A percentile compares a stretch with the other conserved stretches of the same genome.
Evolutionary conservation across 129 eudicot genomes (phyloP).

Genomic region (Flaveria linearis): DNA sequence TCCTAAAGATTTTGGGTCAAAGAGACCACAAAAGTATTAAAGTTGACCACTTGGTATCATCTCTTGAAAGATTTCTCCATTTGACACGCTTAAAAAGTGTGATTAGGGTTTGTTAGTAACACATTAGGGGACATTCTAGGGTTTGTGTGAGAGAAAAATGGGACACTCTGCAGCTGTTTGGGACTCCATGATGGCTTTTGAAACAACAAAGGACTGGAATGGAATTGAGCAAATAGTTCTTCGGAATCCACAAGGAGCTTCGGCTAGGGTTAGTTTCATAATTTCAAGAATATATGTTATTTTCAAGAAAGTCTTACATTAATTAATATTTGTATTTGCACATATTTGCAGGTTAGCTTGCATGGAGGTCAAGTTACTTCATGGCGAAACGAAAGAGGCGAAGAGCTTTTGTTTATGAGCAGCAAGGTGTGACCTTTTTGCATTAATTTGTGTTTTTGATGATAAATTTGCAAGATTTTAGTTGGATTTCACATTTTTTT

Average conservation of each 20-base stretch:
- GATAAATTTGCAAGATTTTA: background rate
- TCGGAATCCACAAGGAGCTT: constrained; percentile 76
- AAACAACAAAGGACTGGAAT: constrained; percentile 64
- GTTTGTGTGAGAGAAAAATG: constrained; percentile 46
- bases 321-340: background rate
- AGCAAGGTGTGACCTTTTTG: constrained; percentile 57
- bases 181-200: constrained; percentile 62
- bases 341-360: constrained; percentile 63
- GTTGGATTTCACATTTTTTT: background rate
- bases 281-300: constrained; percentile 9
- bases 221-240: constrained; percentile 74
- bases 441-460: constrained; percentile 15
- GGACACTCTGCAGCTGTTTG: constrained; percentile 81
- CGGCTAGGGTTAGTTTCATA: constrained; percentile 52
- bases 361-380: constrained; percentile 89
- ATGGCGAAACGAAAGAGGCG: constrained; percentile 87
- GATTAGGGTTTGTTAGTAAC: constrained; percentile 25
- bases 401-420: constrained; percentile 85
- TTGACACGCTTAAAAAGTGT: constrained; percentile 27
- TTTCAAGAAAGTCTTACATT: constrained; percentile 13
- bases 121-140: constrained; percentile 8
- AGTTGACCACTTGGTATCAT: constrained; percentile 3
- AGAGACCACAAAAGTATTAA: constrained; percentile 13
- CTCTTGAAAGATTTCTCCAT: background rate
- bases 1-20: constrained; percentile 23